A percentile compares a stretch with the other conserved stretches of the same genome.
Conservation (phyloP, 768 basidiomycete genomes). For the Mycena capillaripes region DNA sequence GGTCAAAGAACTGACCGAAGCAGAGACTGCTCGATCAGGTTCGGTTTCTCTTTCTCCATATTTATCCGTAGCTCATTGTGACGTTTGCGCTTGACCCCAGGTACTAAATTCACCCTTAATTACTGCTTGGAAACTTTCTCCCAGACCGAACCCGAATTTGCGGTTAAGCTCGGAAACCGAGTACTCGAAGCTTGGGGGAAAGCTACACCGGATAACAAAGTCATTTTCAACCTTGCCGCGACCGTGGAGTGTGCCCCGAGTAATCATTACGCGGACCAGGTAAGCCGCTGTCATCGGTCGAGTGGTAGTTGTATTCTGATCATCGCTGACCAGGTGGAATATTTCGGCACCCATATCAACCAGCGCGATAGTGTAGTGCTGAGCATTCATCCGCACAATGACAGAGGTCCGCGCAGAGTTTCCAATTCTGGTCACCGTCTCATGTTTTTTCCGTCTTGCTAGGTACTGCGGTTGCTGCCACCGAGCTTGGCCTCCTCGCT, state of each 20-base stretch:
- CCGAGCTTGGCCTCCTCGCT: slow-evolving; percentile 83
- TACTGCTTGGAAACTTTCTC: slow-evolving; percentile 99
- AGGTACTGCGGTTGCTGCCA: slow-evolving; percentile 94
- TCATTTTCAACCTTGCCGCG: slow-evolving; percentile 98
- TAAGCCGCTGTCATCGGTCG: slow-evolving; percentile 45
- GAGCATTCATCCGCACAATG: slow-evolving; percentile 96
- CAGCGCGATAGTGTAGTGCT: slow-evolving; percentile 93
- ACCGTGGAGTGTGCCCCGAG: slow-evolving; percentile 98
- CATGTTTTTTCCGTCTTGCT: not conserved
- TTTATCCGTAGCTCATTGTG: not conserved
- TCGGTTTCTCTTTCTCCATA: not conserved
- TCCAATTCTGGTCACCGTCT: not conserved
- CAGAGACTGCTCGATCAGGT: slow-evolving; percentile 68
- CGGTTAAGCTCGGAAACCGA: slow-evolving; percentile 91
- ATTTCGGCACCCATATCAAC: slow-evolving; percentile 87
- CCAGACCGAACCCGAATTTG: slow-evolving; percentile 98
- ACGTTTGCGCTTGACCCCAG: slow-evolving; percentile 43
- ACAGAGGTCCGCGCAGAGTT: slow-evolving; percentile 75
- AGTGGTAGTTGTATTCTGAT: slow-evolving; percentile 7
- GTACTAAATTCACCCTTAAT: slow-evolving; percentile 93
- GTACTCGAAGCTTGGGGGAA: slow-evolving; percentile 94
- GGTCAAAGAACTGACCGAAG: slow-evolving; percentile 86
- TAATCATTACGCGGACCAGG: slow-evolving; percentile 98
- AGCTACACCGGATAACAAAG: slow-evolving; percentile 84
- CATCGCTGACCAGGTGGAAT: slow-evolving; percentile 82